phyloP scores from a whole-genome alignment of 2,329 filamentous ascomycete species.

The Diplocarpon mali region DNA sequence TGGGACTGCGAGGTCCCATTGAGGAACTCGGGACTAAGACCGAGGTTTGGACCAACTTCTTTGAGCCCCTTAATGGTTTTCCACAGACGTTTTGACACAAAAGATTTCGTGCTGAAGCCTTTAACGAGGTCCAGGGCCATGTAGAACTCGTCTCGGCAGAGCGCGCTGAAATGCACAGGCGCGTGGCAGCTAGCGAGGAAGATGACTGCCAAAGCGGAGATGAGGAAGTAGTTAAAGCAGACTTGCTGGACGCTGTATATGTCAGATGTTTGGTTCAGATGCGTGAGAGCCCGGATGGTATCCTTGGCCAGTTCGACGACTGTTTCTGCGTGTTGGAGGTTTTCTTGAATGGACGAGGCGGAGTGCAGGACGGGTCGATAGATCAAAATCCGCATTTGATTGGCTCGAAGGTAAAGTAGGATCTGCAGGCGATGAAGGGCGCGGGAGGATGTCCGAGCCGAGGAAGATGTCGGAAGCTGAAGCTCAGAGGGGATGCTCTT shows the following conservation, averaged over 20 bases:
- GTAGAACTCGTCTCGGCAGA: constrained; percentile 67
- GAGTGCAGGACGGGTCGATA: constrained; percentile 82
- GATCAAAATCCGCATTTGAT: constrained; percentile 83
- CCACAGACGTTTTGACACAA: constrained; percentile 64
- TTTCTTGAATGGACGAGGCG: constrained; percentile 68
- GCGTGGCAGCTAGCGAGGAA: constrained; percentile 70
- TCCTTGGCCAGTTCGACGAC: constrained; percentile 67
- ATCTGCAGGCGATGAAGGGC: constrained; percentile 61
- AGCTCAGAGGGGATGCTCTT: constrained; percentile 55
- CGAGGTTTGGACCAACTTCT: constrained; percentile 59
- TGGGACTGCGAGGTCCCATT: background rate
- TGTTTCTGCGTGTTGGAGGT: constrained; percentile 61
- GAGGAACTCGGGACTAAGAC: constrained; percentile 26
- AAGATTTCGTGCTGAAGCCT: constrained; percentile 59
- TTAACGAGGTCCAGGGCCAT: constrained; percentile 66
- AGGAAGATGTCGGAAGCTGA: constrained; percentile 40
- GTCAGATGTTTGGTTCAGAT: constrained; percentile 60
- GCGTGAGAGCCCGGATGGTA: constrained; percentile 59
- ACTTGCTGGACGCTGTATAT: constrained; percentile 62
- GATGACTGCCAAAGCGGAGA: constrained; percentile 62
- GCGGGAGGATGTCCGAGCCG: constrained; percentile 29
- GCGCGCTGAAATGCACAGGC: constrained; percentile 56
- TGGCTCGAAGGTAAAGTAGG: constrained; percentile 74
- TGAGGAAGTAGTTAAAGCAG: constrained; percentile 72
- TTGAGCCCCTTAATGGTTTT: constrained; percentile 54